These are phyloP conservation scores for Hortiboletus flavorubellus DNA, from an alignment of 768 basidiomycete genomes.

Conservation along the genomic window DNA sequence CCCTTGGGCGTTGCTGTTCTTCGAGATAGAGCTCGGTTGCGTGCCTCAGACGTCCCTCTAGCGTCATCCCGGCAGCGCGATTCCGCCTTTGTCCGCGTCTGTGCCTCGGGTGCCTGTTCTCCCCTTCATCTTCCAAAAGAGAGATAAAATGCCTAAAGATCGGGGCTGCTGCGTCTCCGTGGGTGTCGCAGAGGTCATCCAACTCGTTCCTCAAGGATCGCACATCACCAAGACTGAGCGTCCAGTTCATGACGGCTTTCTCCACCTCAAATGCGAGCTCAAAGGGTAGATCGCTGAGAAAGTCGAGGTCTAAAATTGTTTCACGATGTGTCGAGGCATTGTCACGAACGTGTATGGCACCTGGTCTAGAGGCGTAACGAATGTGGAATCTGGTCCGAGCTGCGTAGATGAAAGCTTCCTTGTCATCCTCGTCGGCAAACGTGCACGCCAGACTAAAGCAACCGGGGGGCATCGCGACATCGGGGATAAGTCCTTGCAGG, in stretches of 20 bases:
- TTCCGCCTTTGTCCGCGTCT: neutral
- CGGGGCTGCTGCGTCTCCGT: slow-evolving; percentile 15
- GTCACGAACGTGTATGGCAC: slow-evolving; percentile 17
- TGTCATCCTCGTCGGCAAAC: slow-evolving; percentile 25
- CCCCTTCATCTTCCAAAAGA: slow-evolving; percentile 17
- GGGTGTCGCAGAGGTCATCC: slow-evolving; percentile 13
- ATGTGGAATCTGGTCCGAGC: slow-evolving; percentile 23
- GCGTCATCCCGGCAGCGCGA: slow-evolving; percentile 1
- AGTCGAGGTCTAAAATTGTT: slow-evolving; percentile 15
- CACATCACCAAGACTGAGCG: slow-evolving; percentile 24
- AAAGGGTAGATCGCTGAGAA: slow-evolving; percentile 30
- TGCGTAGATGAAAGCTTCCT: slow-evolving; percentile 28
- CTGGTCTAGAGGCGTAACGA: neutral
- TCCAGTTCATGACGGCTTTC: slow-evolving; percentile 32
- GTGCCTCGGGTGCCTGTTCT: neutral
- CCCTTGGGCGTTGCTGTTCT: slow-evolving; percentile 24
- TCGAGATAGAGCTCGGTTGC: slow-evolving; percentile 20
- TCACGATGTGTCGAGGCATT: slow-evolving; percentile 6
- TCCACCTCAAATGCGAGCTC: slow-evolving; percentile 38
- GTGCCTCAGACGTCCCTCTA: slow-evolving; percentile 12
- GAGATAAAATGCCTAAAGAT: slow-evolving; percentile 25
- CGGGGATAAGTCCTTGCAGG: slow-evolving; percentile 25
- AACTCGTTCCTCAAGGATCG: slow-evolving; percentile 20
- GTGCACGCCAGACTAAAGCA: slow-evolving; percentile 30
- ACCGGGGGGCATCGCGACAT: slow-evolving; percentile 25